Percentiles rank a stretch among this genome's conserved stretches.
phyloP scores from a whole-genome alignment of 331 rosid species.

The Ulmus americana region DNA sequence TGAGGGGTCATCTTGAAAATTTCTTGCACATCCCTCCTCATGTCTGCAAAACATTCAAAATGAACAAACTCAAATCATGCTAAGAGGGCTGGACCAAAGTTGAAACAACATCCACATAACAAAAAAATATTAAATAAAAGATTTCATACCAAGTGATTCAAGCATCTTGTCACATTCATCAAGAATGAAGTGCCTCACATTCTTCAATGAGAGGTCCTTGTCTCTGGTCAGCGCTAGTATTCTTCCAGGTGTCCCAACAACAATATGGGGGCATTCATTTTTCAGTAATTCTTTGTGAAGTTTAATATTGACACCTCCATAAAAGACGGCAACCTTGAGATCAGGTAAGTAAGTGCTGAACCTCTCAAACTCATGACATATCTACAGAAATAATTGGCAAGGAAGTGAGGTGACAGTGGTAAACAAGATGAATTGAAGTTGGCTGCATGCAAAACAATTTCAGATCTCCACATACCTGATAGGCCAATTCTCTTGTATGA shows the following conservation, averaged over 20 bases:
- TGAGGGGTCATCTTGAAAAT: constrained; percentile 99
- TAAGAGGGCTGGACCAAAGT: neutral
- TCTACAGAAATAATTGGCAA: constrained; percentile 34
- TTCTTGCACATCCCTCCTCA: constrained; percentile 96
- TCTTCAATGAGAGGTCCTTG: constrained; percentile 82
- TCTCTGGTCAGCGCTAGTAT: constrained; percentile 79
- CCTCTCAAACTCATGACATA: constrained; percentile 97
- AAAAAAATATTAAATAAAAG: neutral
- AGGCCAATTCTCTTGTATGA: constrained; percentile 93
- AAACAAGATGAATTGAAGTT: neutral
- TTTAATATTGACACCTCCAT: constrained; percentile 90
- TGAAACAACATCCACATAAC: neutral
- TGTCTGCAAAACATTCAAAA: constrained; percentile 48
- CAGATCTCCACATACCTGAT: constrained; percentile 51
- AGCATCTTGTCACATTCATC: constrained; percentile 99
- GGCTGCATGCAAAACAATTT: neutral
- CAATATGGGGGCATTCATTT: constrained; percentile 98
- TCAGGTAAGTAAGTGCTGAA: constrained; percentile 89
- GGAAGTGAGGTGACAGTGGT: constrained; percentile 3
- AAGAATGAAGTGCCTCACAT: constrained; percentile 86
- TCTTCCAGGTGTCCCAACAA: constrained; percentile 99
- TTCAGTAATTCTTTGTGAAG: constrained; percentile 85
- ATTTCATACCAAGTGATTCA: constrained; percentile 77
- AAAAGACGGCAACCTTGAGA: constrained; percentile 96
- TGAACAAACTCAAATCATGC: neutral